These are phyloP conservation scores for Xeromyces bisporus DNA, from an alignment of 495 filamentous ascomycete genomes.

Conservation along the genomic window DNA sequence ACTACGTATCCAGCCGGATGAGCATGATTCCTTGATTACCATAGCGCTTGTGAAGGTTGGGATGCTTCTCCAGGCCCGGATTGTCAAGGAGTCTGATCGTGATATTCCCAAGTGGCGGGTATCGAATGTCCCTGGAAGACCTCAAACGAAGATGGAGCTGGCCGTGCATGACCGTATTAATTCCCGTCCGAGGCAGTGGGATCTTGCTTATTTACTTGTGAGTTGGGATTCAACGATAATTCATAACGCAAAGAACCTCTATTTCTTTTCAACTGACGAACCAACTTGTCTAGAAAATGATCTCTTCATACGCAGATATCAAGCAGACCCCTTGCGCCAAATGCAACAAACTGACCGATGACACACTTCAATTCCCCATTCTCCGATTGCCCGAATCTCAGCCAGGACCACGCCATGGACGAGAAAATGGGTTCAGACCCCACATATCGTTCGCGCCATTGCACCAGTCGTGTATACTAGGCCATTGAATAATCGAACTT, in stretches of 20 bases:
- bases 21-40: slow-evolving; percentile 11
- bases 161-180: slow-evolving; percentile 20
- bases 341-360: slow-evolving; percentile 22
- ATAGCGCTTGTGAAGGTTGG: slow-evolving; percentile 20
- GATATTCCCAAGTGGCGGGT: slow-evolving; percentile 20
- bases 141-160: slow-evolving; percentile 18
- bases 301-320: slow-evolving; percentile 24
- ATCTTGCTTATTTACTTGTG: slow-evolving; percentile 26
- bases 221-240: slow-evolving; percentile 4
- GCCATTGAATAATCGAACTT: too few species aligned
- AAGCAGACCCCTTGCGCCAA: slow-evolving; percentile 23
- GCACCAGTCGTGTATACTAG: too few species aligned
- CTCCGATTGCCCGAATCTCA: slow-evolving; percentile 18
- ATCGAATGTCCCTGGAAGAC: slow-evolving; percentile 8
- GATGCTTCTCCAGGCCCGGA: slow-evolving; percentile 16
- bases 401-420: too few species aligned
- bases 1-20: slow-evolving; percentile 12
- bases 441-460: too few species aligned
- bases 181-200: slow-evolving; percentile 24
- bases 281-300: slow-evolving; percentile 28
- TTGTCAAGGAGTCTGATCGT: slow-evolving; percentile 6
- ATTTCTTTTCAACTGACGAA: background rate
- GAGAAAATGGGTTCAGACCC: too few species aligned
- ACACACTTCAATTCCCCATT: slow-evolving; percentile 20
- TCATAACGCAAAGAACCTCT: background rate